Evolutionary conservation across 2,329 filamentous ascomycete species (phyloP).

Genomic region (Metarhizium guizhouense): DNA sequence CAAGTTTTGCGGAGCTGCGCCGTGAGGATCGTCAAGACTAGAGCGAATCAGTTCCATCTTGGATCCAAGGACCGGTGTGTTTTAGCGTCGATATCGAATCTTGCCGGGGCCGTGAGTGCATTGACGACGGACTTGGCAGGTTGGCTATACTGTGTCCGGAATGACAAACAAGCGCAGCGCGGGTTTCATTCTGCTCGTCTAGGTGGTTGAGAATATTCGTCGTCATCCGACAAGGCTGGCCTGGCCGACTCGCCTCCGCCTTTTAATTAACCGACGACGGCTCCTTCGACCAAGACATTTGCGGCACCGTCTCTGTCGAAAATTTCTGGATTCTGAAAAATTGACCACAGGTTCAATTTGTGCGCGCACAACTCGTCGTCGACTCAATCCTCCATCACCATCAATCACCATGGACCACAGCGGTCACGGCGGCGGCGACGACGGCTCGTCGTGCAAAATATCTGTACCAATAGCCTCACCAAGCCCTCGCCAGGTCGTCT

Average conservation of each 20-base stretch:
- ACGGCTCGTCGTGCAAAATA: conserved; percentile 21
- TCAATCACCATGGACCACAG: conserved; percentile 7
- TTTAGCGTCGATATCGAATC: background rate
- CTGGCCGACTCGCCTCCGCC: too few species aligned
- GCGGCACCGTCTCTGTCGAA: too few species aligned
- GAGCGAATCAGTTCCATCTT: background rate
- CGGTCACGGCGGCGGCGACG: conserved; percentile 9
- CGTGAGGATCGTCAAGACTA: background rate
- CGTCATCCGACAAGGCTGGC: too few species aligned
- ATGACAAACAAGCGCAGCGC: too few species aligned
- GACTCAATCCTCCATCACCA: background rate
- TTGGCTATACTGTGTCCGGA: too few species aligned
- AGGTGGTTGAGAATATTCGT: too few species aligned
- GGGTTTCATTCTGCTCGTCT: too few species aligned
- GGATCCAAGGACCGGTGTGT: background rate
- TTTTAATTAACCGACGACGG: too few species aligned
- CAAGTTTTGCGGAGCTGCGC: conserved; percentile 21
- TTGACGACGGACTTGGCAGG: background rate
- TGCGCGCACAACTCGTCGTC: background rate
- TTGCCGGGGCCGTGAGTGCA: background rate
- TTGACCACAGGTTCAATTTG: too few species aligned
- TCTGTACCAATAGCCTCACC: conserved; percentile 14
- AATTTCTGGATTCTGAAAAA: too few species aligned
- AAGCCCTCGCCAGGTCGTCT: too few species aligned
- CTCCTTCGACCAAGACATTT: too few species aligned